A percentile compares a stretch with the other conserved stretches of the same genome.
Conservation (phyloP, 2,329 filamentous ascomycete genomes). For the Periconia digitata region DNA sequence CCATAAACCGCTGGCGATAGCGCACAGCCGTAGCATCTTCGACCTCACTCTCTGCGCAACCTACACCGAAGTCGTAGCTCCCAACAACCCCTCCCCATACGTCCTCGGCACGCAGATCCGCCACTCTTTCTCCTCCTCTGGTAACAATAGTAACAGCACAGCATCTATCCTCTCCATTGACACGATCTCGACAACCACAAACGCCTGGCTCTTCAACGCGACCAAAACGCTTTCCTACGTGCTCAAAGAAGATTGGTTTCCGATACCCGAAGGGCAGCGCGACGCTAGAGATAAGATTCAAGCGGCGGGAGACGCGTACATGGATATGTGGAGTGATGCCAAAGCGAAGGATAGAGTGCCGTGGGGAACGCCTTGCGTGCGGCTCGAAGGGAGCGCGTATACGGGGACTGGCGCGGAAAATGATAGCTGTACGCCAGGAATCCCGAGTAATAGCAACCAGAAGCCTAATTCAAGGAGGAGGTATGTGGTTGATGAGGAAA, state of each 20-base stretch:
- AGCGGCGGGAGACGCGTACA: constrained; percentile 23
- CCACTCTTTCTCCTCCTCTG: constrained; percentile 2
- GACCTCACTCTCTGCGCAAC: constrained; percentile 23
- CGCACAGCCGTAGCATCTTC: constrained; percentile 23
- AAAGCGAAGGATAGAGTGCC: constrained; percentile 17
- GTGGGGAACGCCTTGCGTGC: constrained; percentile 23
- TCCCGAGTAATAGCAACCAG: constrained; percentile 17
- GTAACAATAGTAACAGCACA: neutral
- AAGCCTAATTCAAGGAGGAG: constrained; percentile 14
- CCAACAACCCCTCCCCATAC: constrained; percentile 12
- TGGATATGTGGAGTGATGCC: constrained; percentile 23
- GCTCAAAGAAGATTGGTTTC: constrained; percentile 14
- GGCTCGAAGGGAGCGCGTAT: constrained; percentile 22
- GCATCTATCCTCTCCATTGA: constrained; percentile 16
- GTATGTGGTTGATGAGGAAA: constrained; percentile 25
- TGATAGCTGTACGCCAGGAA: constrained; percentile 22
- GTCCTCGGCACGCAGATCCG: constrained; percentile 21
- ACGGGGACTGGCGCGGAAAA: constrained; percentile 18
- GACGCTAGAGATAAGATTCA: constrained; percentile 16
- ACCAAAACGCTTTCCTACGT: constrained; percentile 23
- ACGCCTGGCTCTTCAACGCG: constrained; percentile 24
- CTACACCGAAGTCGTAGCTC: constrained; percentile 22
- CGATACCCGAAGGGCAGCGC: constrained; percentile 10
- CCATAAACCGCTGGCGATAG: constrained; percentile 16
- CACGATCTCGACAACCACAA: constrained; percentile 16